A percentile compares a stretch with the other conserved stretches of the same genome.
Conservation (phyloP, 148 eudicot species). For the Fagopyrum tataricum region DNA sequence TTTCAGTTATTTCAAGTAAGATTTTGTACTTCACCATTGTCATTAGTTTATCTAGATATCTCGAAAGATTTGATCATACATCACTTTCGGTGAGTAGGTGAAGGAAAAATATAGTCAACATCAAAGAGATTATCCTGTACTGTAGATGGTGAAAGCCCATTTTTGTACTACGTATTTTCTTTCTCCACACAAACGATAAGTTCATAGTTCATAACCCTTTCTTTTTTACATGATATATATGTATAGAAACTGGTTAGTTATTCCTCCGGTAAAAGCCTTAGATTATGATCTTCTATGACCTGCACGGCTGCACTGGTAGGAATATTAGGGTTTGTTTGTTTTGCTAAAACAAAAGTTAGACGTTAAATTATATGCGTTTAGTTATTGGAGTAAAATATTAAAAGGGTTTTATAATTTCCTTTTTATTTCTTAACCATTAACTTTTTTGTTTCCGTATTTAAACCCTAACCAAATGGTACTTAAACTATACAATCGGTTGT, state of each 20-base stretch:
- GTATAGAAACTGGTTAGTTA: neutral
- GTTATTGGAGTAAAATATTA: too few species aligned
- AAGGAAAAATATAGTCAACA: neutral
- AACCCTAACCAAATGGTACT: too few species aligned
- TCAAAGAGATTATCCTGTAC: neutral
- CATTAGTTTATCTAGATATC: neutral
- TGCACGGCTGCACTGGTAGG: neutral
- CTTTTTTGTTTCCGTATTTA: too few species aligned
- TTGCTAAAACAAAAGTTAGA: too few species aligned
- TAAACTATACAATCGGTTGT: neutral
- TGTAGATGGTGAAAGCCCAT: neutral
- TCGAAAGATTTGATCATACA: neutral
- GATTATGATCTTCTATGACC: neutral
- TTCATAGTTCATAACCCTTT: neutral
- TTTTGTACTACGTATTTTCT: neutral
- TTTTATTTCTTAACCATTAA: too few species aligned
- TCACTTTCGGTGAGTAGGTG: constrained; percentile 3
- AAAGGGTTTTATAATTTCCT: too few species aligned
- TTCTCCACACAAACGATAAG: neutral
- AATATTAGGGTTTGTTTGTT: too few species aligned
- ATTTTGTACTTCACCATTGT: neutral
- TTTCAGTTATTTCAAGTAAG: neutral
- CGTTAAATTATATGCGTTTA: too few species aligned
- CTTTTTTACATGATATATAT: neutral
- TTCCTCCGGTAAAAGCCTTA: too few species aligned